phyloP scores from a whole-genome alignment of 768 basidiomycete genomes.

The Trametes meyenii region DNA sequence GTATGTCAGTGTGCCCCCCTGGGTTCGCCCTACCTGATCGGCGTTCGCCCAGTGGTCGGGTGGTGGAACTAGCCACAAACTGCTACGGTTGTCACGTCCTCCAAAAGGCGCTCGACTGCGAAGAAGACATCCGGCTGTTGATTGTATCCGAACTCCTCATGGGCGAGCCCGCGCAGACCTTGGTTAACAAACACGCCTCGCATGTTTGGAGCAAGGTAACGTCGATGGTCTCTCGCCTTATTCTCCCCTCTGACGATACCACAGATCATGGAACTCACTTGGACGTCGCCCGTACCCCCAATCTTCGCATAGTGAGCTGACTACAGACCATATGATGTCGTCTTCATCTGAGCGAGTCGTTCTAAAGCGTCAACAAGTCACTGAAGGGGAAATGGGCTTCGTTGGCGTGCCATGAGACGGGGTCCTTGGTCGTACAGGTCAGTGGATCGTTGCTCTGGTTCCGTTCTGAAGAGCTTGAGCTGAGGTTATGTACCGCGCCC shows the following conservation, averaged over 20 bases:
- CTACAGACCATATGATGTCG: not conserved
- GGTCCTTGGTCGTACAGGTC: constrained; percentile 86
- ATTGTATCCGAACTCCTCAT: constrained; percentile 85
- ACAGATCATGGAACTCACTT: constrained; percentile 88
- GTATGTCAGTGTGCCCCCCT: constrained; percentile 39
- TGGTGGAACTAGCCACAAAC: constrained; percentile 86
- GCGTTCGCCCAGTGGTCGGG: constrained; percentile 56
- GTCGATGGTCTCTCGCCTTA: not conserved
- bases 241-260: constrained; percentile 12
- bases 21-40: not conserved
- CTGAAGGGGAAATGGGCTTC: constrained; percentile 89
- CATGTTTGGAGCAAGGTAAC: constrained; percentile 90
- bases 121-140: constrained; percentile 80
- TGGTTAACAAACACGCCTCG: constrained; percentile 89
- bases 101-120: constrained; percentile 89
- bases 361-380: constrained; percentile 77
- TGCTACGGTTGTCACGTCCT: constrained; percentile 90
- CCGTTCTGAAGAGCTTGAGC: too few species aligned
- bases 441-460: not conserved
- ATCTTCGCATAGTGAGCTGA: constrained; percentile 81
- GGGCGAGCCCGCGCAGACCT: constrained; percentile 82
- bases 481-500: not conserved
- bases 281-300: constrained; percentile 85
- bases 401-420: constrained; percentile 88
- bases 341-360: constrained; percentile 3